phyloP scores from a whole-genome alignment of 2,329 filamentous ascomycete species.

The Phialophora expanda region DNA sequence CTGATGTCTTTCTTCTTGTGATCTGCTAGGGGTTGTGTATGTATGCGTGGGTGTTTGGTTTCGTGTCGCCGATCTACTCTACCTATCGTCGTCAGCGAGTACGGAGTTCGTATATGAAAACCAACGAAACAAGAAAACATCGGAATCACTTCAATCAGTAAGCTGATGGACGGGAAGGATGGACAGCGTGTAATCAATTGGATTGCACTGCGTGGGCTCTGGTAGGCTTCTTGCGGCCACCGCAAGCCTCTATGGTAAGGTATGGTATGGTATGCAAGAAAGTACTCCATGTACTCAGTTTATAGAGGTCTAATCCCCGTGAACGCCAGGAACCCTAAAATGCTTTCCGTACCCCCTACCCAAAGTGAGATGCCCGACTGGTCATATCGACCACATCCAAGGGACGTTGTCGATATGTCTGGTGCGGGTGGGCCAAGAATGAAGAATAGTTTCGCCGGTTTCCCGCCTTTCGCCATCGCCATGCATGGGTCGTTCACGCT shows the following conservation, averaged over 20 bases:
- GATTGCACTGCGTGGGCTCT: neutral
- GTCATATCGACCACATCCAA: neutral
- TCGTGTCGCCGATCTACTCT: no score
- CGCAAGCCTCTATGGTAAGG: neutral
- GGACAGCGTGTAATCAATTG: neutral
- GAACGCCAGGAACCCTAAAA: neutral
- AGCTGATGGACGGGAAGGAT: neutral
- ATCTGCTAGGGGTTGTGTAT: no score
- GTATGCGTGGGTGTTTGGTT: no score
- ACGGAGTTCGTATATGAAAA: no score
- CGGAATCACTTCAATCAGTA: neutral
- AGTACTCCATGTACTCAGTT: neutral
- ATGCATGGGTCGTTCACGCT: slow-evolving; percentile 1
- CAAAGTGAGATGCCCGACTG: neutral
- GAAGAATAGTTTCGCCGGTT: neutral
- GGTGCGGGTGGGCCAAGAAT: neutral
- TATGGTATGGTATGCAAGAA: neutral
- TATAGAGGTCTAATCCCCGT: neutral
- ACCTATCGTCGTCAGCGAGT: neutral
- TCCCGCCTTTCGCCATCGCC: slow-evolving; percentile 3
- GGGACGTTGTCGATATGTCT: neutral
- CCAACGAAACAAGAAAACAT: neutral
- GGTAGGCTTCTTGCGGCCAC: slow-evolving; percentile 1
- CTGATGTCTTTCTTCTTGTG: no score
- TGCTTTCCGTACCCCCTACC: neutral